Conservation (phyloP, 2,329 filamentous ascomycete genomes). For the Ilyonectria mors-panacis region DNA sequence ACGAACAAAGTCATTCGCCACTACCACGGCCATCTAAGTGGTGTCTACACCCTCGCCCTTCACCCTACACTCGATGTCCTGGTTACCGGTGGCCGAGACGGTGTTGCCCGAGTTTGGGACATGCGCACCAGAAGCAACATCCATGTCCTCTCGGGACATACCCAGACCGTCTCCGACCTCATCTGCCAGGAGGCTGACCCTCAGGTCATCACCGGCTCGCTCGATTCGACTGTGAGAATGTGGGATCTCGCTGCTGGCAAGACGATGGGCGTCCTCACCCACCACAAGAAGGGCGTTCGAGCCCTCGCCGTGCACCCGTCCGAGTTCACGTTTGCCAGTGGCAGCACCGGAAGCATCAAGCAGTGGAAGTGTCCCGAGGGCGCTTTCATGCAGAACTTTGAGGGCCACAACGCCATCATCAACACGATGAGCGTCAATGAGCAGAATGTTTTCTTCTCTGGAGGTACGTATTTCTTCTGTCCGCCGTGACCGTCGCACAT, state of each 20-base stretch:
- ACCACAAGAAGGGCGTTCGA: constrained; percentile 98
- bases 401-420: constrained; percentile 96
- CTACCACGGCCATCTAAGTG: constrained; percentile 96
- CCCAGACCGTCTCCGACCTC: constrained; percentile 88
- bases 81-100: constrained; percentile 94
- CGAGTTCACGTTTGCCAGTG: constrained; percentile 97
- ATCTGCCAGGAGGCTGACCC: constrained; percentile 97
- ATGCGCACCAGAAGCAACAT: constrained; percentile 98
- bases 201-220: constrained; percentile 92
- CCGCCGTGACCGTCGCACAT: no score
- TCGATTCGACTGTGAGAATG: constrained; percentile 91
- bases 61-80: constrained; percentile 96
- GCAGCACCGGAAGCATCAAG: constrained; percentile 94
- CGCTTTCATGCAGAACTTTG: constrained; percentile 99
- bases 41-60: constrained; percentile 93
- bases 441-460: constrained; percentile 94
- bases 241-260: constrained; percentile 98
- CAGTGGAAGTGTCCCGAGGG: constrained; percentile 99
- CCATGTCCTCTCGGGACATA: constrained; percentile 93
- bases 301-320: constrained; percentile 87
- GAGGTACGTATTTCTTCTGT: constrained; percentile 62
- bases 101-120: constrained; percentile 96
- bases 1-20: constrained; percentile 99
- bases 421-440: constrained; percentile 95
- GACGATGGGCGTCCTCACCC: constrained; percentile 94